These are phyloP conservation scores for Suhomyces anneliseae DNA, from an alignment of 1,139 yeast genomes.

Conservation along the genomic window DNA sequence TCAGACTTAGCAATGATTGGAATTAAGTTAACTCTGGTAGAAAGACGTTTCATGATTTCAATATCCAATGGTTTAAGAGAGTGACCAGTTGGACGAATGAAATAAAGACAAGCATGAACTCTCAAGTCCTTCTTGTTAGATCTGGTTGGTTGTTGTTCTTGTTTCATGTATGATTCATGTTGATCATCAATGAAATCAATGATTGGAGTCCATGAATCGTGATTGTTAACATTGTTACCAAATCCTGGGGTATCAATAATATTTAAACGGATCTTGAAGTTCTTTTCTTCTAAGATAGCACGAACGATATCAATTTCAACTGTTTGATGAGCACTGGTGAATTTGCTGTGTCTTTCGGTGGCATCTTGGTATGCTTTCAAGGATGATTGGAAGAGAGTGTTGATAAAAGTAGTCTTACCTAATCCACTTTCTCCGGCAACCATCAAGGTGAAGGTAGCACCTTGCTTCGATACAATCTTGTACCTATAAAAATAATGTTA, in stretches of 20 bases:
- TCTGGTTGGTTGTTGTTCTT: constrained; percentile 93
- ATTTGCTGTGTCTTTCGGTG: constrained; percentile 64
- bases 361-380: constrained; percentile 67
- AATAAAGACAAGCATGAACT: constrained; percentile 93
- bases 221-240: constrained; percentile 94
- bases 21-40: constrained; percentile 86
- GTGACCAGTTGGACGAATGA: constrained; percentile 95
- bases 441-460: constrained; percentile 90
- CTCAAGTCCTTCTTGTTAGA: constrained; percentile 71
- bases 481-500: constrained; percentile 45
- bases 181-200: constrained; percentile 95
- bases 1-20: constrained; percentile 97
- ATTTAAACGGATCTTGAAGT: constrained; percentile 80
- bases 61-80: constrained; percentile 91
- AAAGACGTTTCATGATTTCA: constrained; percentile 85
- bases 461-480: constrained; percentile 84
- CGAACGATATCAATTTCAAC: constrained; percentile 89
- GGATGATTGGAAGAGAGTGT: constrained; percentile 81
- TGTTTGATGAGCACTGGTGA: constrained; percentile 68
- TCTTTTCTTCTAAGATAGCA: constrained; percentile 91
- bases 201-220: constrained; percentile 91
- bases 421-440: constrained; percentile 95
- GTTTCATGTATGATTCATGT: constrained; percentile 91
- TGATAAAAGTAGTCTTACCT: constrained; percentile 91
- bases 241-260: constrained; percentile 97